Base-by-base conservation (phyloP, 352 stramenopile species). In the Pythium sp. region DNA sequence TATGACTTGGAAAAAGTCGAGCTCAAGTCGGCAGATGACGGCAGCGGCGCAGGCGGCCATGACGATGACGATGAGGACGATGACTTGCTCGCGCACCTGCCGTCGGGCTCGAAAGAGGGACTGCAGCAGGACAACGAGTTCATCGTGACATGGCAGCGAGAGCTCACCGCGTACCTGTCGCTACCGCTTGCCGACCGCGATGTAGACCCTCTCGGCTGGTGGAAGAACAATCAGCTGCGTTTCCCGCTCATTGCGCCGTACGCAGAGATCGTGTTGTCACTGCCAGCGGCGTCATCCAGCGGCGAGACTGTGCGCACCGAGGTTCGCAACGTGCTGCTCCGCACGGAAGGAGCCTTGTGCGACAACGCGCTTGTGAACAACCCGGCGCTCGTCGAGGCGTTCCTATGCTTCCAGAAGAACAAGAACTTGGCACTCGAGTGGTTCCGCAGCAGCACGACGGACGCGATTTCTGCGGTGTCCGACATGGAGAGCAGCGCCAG, bases 381-480 rank as follows among this genome's bases (percentile, higher is more conserved):
- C 58, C 77, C 79, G 30, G 75, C 74, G 7, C 74, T 94, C 43
- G 63, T 90, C n/a, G 83, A 93, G 60, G 81, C 83, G 58, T 91
- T 89, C 62, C 43, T 94, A 51, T 89, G 80, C 72, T 94, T 94
- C 69, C 86, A 94, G 68, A 88, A 88, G 73, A 94, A 94, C 75
- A 89, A 89, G 67, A 71, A 87, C 24, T 87, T 80, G 49, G 86
- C 81, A 4, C 61, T 93, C 26, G 86, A 94, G 68, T 91, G 84
- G 82, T 91, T 94, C 78, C 78, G 80, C 62, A 86, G 75, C 58
- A 77, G 76, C 22, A 58, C 71, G 11, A 77, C 65, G 0, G 57
- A 68, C 28, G 59, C 70, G 8, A 54, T 78, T 15, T 66, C 75
- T 5, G 59, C 75, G 3, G 22, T 71, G 20, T 30, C 65, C 47